These are phyloP conservation scores for Penicillium malachiteum DNA, from an alignment of 495 filamentous ascomycete genomes.

Conservation along the genomic window DNA sequence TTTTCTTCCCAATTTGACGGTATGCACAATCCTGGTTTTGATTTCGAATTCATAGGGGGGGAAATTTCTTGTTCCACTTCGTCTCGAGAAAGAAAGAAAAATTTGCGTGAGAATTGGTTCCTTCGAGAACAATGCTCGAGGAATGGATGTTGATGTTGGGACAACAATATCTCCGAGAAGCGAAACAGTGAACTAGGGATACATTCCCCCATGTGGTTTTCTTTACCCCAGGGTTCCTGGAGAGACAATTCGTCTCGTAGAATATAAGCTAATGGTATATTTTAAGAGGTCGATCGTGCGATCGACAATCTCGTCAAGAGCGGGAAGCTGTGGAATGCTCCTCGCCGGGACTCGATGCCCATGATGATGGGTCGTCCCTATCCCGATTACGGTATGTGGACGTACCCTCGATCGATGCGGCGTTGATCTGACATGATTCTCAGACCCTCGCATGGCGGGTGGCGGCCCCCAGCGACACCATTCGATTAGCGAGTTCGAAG, in stretches of 20 bases:
- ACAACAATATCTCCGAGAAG: neutral
- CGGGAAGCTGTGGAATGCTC: slow-evolving; percentile 82
- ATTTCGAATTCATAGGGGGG: neutral
- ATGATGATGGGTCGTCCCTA: slow-evolving; percentile 63
- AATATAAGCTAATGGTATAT: slow-evolving; percentile 18
- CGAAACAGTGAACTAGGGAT: neutral
- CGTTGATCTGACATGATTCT: slow-evolving; percentile 26
- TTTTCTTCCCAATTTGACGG: slow-evolving; percentile 91
- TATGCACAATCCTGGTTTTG: slow-evolving; percentile 42
- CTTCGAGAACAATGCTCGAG: neutral
- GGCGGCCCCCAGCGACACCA: slow-evolving; percentile 64
- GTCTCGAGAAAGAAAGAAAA: neutral
- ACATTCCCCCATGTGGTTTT: too few species aligned
- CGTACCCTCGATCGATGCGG: slow-evolving; percentile 8
- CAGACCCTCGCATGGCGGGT: slow-evolving; percentile 50
- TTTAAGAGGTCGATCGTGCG: slow-evolving; percentile 89
- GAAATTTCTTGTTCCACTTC: neutral
- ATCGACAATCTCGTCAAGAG: slow-evolving; percentile 94
- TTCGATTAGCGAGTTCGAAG: slow-evolving; percentile 85
- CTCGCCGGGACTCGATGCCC: slow-evolving; percentile 84
- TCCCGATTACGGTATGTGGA: slow-evolving; percentile 55
- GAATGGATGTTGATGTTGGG: neutral
- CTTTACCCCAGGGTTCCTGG: too few species aligned
- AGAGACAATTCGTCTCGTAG: neutral
- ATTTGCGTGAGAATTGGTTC: too few species aligned